Evolutionary conservation across 345 rosid species (phyloP).

Genomic region (Heritiera littoralis): DNA sequence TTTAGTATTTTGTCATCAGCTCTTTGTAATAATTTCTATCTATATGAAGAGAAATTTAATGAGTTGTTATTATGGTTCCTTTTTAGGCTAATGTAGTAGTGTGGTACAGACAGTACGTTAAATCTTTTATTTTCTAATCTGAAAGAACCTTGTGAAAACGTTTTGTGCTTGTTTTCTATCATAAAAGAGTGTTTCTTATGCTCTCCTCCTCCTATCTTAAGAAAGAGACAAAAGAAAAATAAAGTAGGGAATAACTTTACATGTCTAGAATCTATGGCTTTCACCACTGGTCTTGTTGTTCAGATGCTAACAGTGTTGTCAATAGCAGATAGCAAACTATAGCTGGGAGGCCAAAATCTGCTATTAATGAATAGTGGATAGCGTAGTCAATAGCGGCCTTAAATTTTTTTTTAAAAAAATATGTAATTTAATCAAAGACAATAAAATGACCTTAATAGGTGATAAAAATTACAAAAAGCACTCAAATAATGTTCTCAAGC

Average conservation of each 20-base stretch:
- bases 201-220: background rate
- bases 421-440: too few species aligned
- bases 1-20: background rate
- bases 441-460: too few species aligned
- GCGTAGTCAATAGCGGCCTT: too few species aligned
- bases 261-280: background rate
- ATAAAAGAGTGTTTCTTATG: background rate
- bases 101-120: background rate
- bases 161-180: background rate
- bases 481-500: too few species aligned
- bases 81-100: background rate
- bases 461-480: too few species aligned
- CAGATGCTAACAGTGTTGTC: background rate
- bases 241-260: background rate
- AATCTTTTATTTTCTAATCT: background rate
- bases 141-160: background rate
- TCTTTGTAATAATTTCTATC: background rate
- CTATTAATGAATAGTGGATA: too few species aligned
- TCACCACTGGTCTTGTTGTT: background rate
- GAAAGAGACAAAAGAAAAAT: background rate
- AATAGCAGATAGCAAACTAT: too few species aligned
- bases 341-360: too few species aligned
- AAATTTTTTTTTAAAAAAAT: too few species aligned
- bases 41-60: background rate
- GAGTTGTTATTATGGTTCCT: background rate